Evolutionary conservation across 2,329 filamentous ascomycete species (phyloP).

Genomic region (Annulohypoxylon truncatum): DNA sequence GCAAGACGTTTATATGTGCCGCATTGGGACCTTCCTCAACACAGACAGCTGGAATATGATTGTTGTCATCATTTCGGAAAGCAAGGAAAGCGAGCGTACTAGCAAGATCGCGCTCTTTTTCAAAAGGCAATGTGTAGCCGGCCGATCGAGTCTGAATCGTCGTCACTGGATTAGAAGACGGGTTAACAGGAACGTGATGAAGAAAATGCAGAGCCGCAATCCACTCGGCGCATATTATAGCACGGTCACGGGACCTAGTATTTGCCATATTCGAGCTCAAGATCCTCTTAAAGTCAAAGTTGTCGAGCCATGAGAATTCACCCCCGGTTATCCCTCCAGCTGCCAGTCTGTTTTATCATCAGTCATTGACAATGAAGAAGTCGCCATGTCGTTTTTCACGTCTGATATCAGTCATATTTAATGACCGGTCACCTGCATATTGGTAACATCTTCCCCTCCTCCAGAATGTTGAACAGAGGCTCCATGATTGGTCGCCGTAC

Average conservation of each 20-base stretch:
- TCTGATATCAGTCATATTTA: constrained; percentile 6
- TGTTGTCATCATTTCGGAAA: constrained; percentile 44
- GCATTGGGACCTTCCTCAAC: constrained; percentile 43
- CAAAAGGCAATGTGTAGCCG: constrained; percentile 48
- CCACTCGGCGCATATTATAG: constrained; percentile 43
- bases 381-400: background rate
- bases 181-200: constrained; percentile 42
- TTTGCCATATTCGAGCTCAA: constrained; percentile 10
- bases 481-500: constrained; percentile 27
- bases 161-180: constrained; percentile 32
- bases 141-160: constrained; percentile 1
- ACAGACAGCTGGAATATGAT: constrained; percentile 53
- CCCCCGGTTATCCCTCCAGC: background rate
- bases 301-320: background rate
- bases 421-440: constrained; percentile 14
- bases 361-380: background rate
- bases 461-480: background rate
- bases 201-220: constrained; percentile 47
- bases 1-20: constrained; percentile 43
- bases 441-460: constrained; percentile 6
- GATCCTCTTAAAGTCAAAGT: background rate
- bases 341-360: background rate
- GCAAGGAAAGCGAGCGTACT: constrained; percentile 52
- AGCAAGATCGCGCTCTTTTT: constrained; percentile 48
- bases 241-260: constrained; percentile 3